Evolutionary conservation across 2,329 filamentous ascomycete species (phyloP), one percentile per base, ranked within the genome.

Genomic region (Epichloe gansuensis): DNA sequence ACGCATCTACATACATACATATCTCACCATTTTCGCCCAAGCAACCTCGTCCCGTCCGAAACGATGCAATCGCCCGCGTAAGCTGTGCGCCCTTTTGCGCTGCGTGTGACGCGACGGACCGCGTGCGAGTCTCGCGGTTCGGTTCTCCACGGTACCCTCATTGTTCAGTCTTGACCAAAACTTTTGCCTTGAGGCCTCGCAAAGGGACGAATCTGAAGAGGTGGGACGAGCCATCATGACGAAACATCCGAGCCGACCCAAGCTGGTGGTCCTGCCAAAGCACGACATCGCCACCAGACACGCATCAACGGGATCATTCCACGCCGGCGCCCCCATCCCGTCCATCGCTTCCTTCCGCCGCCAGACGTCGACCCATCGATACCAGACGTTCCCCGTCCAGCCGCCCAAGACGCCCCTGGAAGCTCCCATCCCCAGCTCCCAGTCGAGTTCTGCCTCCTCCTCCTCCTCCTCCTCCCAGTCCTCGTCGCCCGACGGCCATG

Each of bases 301-400:
- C 3, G 43, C 57, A 2, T 71, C 73, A 2, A 66, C 71, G 0
- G 73, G 72, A 34, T 77, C 74, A 1, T 76, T 77, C 59, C 74
- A 77, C 58, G 74, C 74, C 43, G 75, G 74, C 55, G 73, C 73
- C 2, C 71, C 74, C 5, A 73, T 76, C 42, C 73, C 73, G 2
- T 63, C 66, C 7, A 49, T 68, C 48, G 42, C 54, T 9, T 56
- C 60, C 51, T 54, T 64, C 47, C 46, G 68, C 43, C 69, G 72
- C 39, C 71, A 71, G 13, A 63, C 67, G 25, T 68, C 71, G 8
- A 64, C 66, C 6, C 73, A 82, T 57, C 82, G 84, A 63, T 93
- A 91, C 68, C 85, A 90, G 61, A 91, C 87, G 6, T 91, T 93
- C 60, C 86, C 87, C 3, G 86, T 84, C 0, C 76, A 81, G 36